Base-by-base conservation (phyloP, 257 asterid species). In the Gentiana straminea region DNA sequence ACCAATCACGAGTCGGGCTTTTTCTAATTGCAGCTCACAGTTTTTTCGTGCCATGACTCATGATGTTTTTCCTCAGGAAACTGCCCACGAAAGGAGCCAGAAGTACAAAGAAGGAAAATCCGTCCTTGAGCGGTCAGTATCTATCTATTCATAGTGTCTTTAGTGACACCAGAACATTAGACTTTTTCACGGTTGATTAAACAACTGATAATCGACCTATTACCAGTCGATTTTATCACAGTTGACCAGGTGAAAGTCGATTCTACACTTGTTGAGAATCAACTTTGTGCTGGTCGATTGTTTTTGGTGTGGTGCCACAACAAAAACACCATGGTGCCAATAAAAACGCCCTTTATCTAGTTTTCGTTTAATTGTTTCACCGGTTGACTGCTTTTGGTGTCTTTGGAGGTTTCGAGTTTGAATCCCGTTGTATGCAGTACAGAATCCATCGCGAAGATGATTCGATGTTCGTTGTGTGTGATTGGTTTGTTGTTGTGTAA, bases 41-140 rank as follows among this genome's bases (percentile, higher is more conserved):
- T 4, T 11, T 13, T 8, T 8, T 15, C 33, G 7, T 52, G 33
- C n/a, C 44, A 60, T 54, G 34, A 33, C 8, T 49, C 48, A 7
- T 7, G 10, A 48, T 45, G 51, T 8, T 57, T 46, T 15, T 8
- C 68, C 64, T 48, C 66, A 75, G 80, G 77, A 75, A 60, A 73
- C 72, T 69, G 97, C 97, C 34, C 82, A 74, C 10, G 95, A 89
- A 50, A 86, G 79, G 89, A 61, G 73, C 54, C 95, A 85, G 67
- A 83, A 83, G 89, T 89, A 89, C 95, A 89, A 89, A 77, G 97
- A 85, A 78, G 95, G 97, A 52, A 89, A 86, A 79, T 89, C 95
- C 15, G 95, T 89, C 55, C 94, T 89, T 13, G 97, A 89, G 70
- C 77, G 97, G 97, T 89, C 37, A 65, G 86, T 74, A 56, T 56